Evolutionary conservation across 2,329 filamentous ascomycete species (phyloP).

Genomic region (Fonsecaea pedrosoi): DNA sequence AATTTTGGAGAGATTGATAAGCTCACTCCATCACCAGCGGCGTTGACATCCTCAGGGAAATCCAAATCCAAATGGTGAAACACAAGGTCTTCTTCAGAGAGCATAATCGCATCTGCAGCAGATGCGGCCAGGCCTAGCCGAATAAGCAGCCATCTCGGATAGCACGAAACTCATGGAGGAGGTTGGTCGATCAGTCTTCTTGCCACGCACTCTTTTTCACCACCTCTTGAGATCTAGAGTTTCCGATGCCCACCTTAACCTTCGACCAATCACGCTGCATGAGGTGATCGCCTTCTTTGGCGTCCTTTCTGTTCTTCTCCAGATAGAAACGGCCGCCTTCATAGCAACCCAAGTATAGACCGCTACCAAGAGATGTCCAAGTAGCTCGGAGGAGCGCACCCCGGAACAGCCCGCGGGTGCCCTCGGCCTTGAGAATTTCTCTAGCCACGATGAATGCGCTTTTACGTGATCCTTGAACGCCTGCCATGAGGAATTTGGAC

Average conservation of each 20-base stretch:
- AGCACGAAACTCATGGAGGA: not conserved
- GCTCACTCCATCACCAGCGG: not conserved
- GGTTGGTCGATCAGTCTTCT: constrained; percentile 33
- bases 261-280: constrained; percentile 39
- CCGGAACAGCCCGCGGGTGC: constrained; percentile 73
- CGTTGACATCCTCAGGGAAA: not conserved
- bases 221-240: constrained; percentile 39
- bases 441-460: constrained; percentile 66
- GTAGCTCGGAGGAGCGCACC: constrained; percentile 74
- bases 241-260: constrained; percentile 39
- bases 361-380: constrained; percentile 84
- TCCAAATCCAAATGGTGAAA: not conserved
- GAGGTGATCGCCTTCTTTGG: constrained; percentile 36
- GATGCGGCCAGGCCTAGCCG: not conserved
- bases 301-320: constrained; percentile 44
- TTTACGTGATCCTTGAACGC: constrained; percentile 44
- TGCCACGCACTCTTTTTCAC: constrained; percentile 43
- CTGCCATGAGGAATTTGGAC: constrained; percentile 32
- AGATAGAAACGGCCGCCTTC: constrained; percentile 75
- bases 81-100: not conserved
- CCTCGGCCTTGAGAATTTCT: constrained; percentile 70
- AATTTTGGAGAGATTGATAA: not conserved
- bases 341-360: constrained; percentile 85
- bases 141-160: not conserved
- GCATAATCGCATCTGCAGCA: not conserved